A percentile compares a stretch with the other conserved stretches of the same genome.
Conservation (phyloP, 1,139 yeast species). For the Ashbya aceris region DNA sequence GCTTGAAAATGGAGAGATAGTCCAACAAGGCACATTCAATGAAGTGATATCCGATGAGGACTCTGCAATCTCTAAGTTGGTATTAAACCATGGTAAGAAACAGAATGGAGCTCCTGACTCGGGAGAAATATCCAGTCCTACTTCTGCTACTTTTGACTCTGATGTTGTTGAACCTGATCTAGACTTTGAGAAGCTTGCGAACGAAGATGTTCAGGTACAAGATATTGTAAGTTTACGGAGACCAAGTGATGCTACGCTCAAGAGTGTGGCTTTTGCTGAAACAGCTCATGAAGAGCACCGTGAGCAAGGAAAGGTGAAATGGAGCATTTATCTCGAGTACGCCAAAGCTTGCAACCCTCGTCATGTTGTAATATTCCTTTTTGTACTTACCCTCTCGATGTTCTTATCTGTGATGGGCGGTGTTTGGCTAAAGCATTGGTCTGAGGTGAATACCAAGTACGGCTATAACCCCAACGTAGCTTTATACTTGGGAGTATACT, state of each 20-base stretch:
- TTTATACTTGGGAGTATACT: conserved; percentile 67
- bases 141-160: conserved; percentile 25
- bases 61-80: conserved; percentile 51
- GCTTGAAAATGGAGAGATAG: conserved; percentile 65
- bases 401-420: conserved; percentile 55
- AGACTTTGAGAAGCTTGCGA: conserved; percentile 3
- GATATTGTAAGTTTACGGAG: conserved; percentile 47
- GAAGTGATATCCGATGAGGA: conserved; percentile 42
- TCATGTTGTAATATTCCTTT: conserved; percentile 51
- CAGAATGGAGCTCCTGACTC: conserved; percentile 8
- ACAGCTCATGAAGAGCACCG: conserved; percentile 59
- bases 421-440: conserved; percentile 96
- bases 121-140: conserved; percentile 10
- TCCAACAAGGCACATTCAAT: conserved; percentile 67
- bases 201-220: conserved; percentile 14
- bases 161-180: conserved; percentile 9
- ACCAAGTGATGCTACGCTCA: conserved; percentile 57
- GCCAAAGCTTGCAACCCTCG: conserved; percentile 81
- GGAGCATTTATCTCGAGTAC: conserved; percentile 76
- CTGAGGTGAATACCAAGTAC: conserved; percentile 66
- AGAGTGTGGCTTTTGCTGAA: conserved; percentile 33
- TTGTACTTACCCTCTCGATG: conserved; percentile 47
- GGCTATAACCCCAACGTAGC: conserved; percentile 66
- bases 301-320: conserved; percentile 90
- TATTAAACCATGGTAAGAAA: conserved; percentile 62